Base-by-base conservation (phyloP, 108 stramenopile species). In the Cyclostephanos invisitatus region DNA sequence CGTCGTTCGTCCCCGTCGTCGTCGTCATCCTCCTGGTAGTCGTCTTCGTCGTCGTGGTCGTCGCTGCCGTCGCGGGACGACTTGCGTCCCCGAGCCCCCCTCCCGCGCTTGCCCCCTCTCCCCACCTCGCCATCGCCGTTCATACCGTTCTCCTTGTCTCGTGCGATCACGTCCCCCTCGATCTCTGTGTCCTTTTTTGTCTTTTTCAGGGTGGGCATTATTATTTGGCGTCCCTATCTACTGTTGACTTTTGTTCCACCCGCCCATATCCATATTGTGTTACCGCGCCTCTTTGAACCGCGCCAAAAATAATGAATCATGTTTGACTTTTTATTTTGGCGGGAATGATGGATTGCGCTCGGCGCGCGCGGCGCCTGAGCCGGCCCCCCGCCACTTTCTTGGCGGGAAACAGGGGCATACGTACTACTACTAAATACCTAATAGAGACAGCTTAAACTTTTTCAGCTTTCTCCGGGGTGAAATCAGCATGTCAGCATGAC, bases 1-100 rank as follows among this genome's bases (percentile, higher is more conserved):
- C 17, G 28, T 44, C 47, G 47, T 7, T 54, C 68, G 18, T 51
- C n/a, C 25, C 62, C 47, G 42, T 67, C 67, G 7, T 59, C 24
- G 9, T 24, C 54, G 7, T 59, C 24, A 0, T 24, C 54, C n/a
- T 38, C 1, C 1, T 74, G 66, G 27, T 68, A 65, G 49, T 60
- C 68, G 27, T 75, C 48, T 50, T 49, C 10, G 21, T 72, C 68
- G 24, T 42, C 37, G 62, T 58, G 15, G 28, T 74, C 68, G 2
- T 68, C 74, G 21, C 14, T 12, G 29, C 68, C 14, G 28, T 70
- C 42, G 15, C 6, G 25, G 18, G 28, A 29, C 28, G 44, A 22
- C 38, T 42, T 73, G 24, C 64, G 62, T 20, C 37, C 54, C 3
- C 22, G n/a, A n/a, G n/a, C n/a, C 48, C 56, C 67, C 22, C 67